Evolutionary conservation across 2,329 filamentous ascomycete species (phyloP), one percentile per base, ranked within the genome.

Genomic region (Cladophialophora bantiana): DNA sequence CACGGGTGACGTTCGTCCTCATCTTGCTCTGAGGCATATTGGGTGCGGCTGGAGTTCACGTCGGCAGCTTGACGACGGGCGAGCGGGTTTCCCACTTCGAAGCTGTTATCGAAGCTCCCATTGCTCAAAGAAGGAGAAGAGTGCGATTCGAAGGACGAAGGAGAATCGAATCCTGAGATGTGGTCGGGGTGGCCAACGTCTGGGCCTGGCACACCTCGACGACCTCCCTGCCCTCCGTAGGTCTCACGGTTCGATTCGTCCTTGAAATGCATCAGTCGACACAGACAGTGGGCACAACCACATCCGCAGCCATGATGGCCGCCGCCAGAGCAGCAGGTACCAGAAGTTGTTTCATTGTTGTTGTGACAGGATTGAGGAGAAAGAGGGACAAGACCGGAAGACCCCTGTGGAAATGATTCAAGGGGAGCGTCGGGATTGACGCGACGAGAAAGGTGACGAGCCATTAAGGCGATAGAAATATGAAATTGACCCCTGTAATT

Each of bases 41-140:
- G 58, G n/a, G n/a, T 3, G 18, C 34, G 18, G 50, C 42, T 52
- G 32, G 2, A 26, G 42, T 3, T 50, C 32, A 65, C 38, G 31
- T 59, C 32, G 13, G 34, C 45, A 18, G 45, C 35, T 4, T 60
- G 12, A 7, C 35, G 26, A 10, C 15, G 54, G 18, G 45, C 53
- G 45, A 67, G 42, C 50, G 55, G 36, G 35, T 57, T 59, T 36
- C 38, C 31, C 5, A 59, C 63, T 20, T 63, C 62, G 40, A 48
- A 60, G 36, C 66, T 66, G 40, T 60, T 64, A 59, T 68, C 48
- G 59, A 65, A 58, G 55, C 66, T 62, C 38, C 35, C 34, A 18
- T 45, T 32, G 42, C 57, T 64, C 32, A 34, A 26, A 31, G 42
- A 26, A 35, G 26, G 52, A 32, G 62, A 59, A 6, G 48, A 48